A percentile compares a stretch with the other conserved stretches of the same genome.
Evolutionary conservation across 2,329 filamentous ascomycete species (phyloP).

Genomic region (Claviceps monticola): DNA sequence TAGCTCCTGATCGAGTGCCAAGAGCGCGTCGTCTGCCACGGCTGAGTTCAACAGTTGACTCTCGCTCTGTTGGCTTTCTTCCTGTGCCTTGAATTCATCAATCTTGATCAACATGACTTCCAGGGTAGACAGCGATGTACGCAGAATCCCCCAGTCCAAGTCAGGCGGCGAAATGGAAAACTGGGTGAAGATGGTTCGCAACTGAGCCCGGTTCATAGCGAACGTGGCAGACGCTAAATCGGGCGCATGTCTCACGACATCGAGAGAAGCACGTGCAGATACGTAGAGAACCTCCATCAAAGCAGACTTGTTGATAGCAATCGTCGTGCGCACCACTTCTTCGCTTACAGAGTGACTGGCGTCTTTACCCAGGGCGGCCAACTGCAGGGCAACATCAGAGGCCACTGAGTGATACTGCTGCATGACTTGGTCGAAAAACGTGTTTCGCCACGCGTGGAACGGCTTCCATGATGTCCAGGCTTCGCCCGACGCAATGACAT

Average conservation of each 20-base stretch:
- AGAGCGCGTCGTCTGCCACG: constrained; percentile 31
- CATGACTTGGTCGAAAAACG: constrained; percentile 42
- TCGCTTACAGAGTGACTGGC: constrained; percentile 27
- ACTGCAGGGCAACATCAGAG: constrained; percentile 41
- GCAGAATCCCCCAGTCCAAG: constrained; percentile 35
- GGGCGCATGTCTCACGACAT: constrained; percentile 33
- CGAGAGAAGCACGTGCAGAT: constrained; percentile 33
- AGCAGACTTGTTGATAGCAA: constrained; percentile 37
- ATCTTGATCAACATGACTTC: constrained; percentile 32
- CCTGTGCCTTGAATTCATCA: constrained; percentile 25
- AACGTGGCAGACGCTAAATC: constrained; percentile 34
- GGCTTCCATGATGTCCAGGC: constrained; percentile 35
- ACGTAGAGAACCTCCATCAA: constrained; percentile 38
- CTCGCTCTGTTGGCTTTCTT: constrained; percentile 25
- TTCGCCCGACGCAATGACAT: constrained; percentile 35
- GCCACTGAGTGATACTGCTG: constrained; percentile 44
- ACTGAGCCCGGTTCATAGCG: constrained; percentile 34
- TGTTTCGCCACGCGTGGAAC: constrained; percentile 36
- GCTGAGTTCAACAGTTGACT: constrained; percentile 25
- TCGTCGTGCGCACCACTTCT: constrained; percentile 33
- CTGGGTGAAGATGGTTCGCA: constrained; percentile 36
- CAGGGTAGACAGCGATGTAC: constrained; percentile 30
- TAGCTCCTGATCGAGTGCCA: constrained; percentile 34
- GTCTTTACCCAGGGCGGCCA: constrained; percentile 33
- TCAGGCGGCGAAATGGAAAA: constrained; percentile 28